Conservation (phyloP, 495 filamentous ascomycete genomes). For the Annulohypoxylon maeteangense region DNA sequence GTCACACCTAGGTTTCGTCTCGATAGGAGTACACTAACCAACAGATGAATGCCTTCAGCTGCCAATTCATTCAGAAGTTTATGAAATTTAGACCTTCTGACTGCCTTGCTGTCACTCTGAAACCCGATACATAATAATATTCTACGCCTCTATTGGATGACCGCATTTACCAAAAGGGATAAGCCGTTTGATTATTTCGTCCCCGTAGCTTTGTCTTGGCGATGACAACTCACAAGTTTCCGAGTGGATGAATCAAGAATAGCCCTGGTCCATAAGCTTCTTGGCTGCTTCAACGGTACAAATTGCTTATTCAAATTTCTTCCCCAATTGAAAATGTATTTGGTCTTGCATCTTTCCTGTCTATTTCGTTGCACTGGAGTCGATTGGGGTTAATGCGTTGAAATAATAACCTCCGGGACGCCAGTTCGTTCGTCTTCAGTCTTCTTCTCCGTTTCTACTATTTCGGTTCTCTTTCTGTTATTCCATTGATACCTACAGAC, state of each 20-base stretch:
- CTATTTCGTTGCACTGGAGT: conserved; percentile 15
- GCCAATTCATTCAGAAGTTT: not conserved
- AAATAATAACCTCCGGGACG: conserved; percentile 1
- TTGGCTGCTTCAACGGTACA: conserved; percentile 9
- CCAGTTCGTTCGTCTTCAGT: conserved; percentile 13
- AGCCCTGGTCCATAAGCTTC: conserved; percentile 3
- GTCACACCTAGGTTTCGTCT: not conserved
- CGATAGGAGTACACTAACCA: too few relatives aligned
- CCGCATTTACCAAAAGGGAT: conserved; percentile 3
- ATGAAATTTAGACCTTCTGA: not conserved
- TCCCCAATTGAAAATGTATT: conserved; percentile 2
- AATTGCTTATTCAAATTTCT: conserved; percentile 1
- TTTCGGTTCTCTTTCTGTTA: not conserved
- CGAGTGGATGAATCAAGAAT: conserved; percentile 9
- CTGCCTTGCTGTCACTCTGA: conserved; percentile 4
- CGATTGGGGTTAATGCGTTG: conserved; percentile 18
- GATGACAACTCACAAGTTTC: conserved; percentile 29
- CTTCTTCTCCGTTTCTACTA: not conserved
- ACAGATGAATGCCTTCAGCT: not conserved
- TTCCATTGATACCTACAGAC: not conserved
- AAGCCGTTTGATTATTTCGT: conserved; percentile 14
- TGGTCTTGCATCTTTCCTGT: not conserved
- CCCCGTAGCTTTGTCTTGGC: conserved; percentile 27
- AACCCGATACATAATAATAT: conserved; percentile 12
- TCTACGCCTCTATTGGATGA: conserved; percentile 10